A percentile compares a stretch with the other conserved stretches of the same genome.
Evolutionary conservation across 2,329 filamentous ascomycete genomes (phyloP).

Genomic region (Didymosphaeria variabile): DNA sequence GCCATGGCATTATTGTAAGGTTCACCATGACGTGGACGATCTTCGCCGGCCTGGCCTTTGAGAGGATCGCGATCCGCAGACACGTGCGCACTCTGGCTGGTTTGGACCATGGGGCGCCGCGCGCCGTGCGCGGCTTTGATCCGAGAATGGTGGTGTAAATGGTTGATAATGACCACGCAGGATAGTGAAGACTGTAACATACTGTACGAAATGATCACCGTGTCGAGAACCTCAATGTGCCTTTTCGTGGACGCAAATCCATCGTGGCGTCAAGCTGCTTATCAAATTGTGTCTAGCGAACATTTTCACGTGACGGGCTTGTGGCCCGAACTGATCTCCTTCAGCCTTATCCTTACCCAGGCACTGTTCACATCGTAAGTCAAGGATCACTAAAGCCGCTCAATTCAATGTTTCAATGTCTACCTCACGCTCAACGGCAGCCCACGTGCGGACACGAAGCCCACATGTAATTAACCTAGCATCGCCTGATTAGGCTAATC

Average conservation of each 20-base stretch:
- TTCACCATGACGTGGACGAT: constrained; percentile 40
- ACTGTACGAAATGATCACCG: constrained; percentile 12
- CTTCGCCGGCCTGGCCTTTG: background rate
- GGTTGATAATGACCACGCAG: constrained; percentile 6
- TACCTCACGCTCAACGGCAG: background rate
- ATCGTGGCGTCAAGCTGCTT: background rate
- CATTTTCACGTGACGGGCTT: background rate
- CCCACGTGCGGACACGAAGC: constrained; percentile 15
- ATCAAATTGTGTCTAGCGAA: no score
- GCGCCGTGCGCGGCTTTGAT: background rate
- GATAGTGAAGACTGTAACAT: constrained; percentile 24
- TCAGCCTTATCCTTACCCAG: background rate
- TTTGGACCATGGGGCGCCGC: background rate
- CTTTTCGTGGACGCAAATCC: background rate
- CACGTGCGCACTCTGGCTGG: background rate
- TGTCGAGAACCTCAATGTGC: background rate
- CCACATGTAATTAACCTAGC: constrained; percentile 35
- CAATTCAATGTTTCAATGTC: background rate
- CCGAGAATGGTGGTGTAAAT: background rate
- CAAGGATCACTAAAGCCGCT: background rate
- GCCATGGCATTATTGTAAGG: constrained; percentile 17
- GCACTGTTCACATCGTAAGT: background rate
- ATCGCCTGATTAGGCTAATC: constrained; percentile 48
- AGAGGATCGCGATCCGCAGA: background rate
- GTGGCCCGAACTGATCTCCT: background rate